Percentiles rank a stretch among this genome's conserved stretches.
Conservation (phyloP, 306 rosid species). For the Gillenia trifoliata region DNA sequence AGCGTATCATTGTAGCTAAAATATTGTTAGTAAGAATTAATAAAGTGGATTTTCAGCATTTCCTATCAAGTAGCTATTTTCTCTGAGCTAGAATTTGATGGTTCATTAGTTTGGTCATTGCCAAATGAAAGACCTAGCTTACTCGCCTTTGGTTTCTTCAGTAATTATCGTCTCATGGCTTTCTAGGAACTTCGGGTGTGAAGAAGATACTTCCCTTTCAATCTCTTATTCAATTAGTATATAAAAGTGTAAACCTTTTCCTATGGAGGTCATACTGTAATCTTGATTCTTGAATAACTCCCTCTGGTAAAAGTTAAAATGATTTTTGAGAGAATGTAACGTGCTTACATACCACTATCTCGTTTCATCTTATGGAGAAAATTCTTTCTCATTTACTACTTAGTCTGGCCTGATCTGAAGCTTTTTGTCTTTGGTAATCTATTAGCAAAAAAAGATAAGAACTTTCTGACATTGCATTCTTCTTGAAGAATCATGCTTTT, state of each 20-base stretch:
- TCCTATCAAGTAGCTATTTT: conserved; percentile 4
- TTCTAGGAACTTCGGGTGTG: not conserved
- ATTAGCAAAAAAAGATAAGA: not conserved
- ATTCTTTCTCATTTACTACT: not conserved
- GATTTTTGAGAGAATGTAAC: not conserved
- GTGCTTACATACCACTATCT: not conserved
- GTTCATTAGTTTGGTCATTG: no score
- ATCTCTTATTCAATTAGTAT: not conserved
- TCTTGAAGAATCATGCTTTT: not conserved
- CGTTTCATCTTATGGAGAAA: not conserved
- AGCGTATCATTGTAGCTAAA: not conserved
- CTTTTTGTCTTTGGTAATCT: not conserved
- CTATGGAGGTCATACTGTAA: not conserved
- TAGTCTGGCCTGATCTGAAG: not conserved
- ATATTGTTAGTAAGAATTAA: not conserved
- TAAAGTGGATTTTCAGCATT: not conserved
- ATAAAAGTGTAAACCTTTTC: not conserved
- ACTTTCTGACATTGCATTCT: not conserved
- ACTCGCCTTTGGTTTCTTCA: not conserved
- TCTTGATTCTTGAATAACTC: not conserved
- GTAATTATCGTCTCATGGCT: not conserved
- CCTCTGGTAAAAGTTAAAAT: not conserved
- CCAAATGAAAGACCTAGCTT: not conserved
- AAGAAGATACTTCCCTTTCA: not conserved
- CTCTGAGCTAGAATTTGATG: not conserved